phyloP scores from a whole-genome alignment of 345 rosid genomes.

The Ricinus communis region DNA sequence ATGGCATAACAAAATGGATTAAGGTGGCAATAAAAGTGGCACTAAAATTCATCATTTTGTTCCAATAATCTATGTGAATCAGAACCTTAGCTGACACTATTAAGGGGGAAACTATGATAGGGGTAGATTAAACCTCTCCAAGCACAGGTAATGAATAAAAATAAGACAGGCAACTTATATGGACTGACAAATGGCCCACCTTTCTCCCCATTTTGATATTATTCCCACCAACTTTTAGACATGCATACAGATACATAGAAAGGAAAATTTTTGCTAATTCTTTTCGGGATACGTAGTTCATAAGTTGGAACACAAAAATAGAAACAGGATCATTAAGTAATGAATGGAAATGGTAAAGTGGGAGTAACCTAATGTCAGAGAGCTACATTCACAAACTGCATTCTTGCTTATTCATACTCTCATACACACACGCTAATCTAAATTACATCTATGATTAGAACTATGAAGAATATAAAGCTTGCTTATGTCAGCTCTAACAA shows the following conservation, averaged over 20 bases:
- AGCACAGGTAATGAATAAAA: neutral
- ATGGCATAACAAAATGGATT: neutral
- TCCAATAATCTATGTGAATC: neutral
- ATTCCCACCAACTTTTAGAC: neutral
- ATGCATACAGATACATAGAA: neutral
- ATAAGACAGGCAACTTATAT: neutral
- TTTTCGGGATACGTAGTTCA: neutral
- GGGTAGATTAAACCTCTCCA: neutral
- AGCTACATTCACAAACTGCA: neutral
- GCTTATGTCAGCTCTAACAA: neutral
- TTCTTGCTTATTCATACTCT: neutral
- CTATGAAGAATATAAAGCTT: neutral
- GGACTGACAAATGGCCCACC: neutral
- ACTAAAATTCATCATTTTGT: neutral
- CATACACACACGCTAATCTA: neutral
- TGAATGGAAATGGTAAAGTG: neutral
- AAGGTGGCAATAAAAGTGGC: neutral
- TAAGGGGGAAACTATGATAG: neutral
- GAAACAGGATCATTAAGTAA: neutral
- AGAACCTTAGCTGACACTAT: neutral
- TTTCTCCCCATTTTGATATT: neutral
- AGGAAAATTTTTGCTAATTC: neutral
- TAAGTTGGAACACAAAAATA: neutral
- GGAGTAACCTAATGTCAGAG: neutral
- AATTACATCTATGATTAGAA: neutral